Percentiles rank a stretch among this genome's conserved stretches.
Evolutionary conservation across 2,329 filamentous ascomycete species (phyloP).

Genomic region (Microascus cirrosus): DNA sequence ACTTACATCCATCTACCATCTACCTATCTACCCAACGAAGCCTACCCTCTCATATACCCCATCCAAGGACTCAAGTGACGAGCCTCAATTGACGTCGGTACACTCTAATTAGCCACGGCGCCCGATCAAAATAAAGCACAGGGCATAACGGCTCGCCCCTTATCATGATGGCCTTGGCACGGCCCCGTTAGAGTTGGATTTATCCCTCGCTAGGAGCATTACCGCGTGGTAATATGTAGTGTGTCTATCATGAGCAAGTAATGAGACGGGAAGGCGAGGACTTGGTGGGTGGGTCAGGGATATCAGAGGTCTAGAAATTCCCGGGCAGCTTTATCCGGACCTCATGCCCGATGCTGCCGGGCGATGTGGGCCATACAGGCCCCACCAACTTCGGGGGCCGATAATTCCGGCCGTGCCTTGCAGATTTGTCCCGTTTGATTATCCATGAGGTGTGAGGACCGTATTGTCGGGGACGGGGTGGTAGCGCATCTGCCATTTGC

Average conservation of each 20-base stretch:
- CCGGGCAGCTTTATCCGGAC: not conserved
- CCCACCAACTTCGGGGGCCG: not conserved
- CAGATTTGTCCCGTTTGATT: not conserved
- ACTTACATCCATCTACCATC: too few relatives aligned
- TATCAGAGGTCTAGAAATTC: not conserved
- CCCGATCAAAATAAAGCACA: conserved; percentile 1
- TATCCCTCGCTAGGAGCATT: not conserved
- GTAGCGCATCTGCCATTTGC: not conserved
- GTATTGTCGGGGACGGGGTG: not conserved
- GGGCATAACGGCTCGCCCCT: not conserved
- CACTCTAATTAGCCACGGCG: conserved; percentile 1
- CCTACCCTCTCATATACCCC: too few relatives aligned
- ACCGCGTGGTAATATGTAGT: not conserved
- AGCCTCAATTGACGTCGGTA: not conserved
- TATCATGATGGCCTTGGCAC: not conserved
- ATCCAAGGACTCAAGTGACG: too few relatives aligned
- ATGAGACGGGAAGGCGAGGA: not conserved
- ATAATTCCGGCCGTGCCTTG: not conserved
- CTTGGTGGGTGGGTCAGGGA: not conserved
- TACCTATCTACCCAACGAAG: too few relatives aligned
- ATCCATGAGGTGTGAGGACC: not conserved
- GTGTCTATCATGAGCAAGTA: too few relatives aligned
- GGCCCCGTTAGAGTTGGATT: not conserved
- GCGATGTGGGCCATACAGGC: not conserved
- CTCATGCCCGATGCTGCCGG: not conserved